Base-by-base conservation (phyloP, 768 basidiomycete genomes). In the Cyathus striatus region DNA sequence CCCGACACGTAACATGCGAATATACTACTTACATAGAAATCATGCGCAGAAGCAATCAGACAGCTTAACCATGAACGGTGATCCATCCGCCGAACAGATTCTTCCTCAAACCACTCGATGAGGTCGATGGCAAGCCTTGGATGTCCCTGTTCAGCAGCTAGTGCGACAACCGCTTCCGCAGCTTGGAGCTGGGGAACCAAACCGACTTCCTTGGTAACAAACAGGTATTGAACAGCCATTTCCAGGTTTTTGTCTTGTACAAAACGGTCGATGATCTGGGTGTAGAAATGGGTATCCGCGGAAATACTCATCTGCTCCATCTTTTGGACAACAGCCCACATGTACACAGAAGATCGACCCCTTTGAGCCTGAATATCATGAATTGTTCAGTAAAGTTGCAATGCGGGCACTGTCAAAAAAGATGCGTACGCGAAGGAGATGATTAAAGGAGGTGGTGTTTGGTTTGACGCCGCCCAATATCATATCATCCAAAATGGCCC, bases 401-500 rank as follows among this genome's bases (percentile, higher is more conserved):
- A n/a, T n/a, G n/a, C n/a, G n/a, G n/a, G n/a, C n/a, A n/a, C n/a
- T n/a, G n/a, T n/a, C n/a, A n/a, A n/a, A n/a, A n/a, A n/a, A n/a
- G n/a, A n/a, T n/a, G n/a, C 51, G 53, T 56, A 86, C 88, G 52
- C 75, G 62, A 38, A 90, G 58, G 20, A 90, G 66, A 33, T 71
- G 63, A 35, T 84, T 76, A 57, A 83, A 82, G 6, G 77, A 70
- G 27, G 71, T 62, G 4, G 63, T 50, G 42, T 76, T 68, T 4
- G 78, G 82, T 35, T 59, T 46, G 17, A 89, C 47, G 2, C 71
- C 73, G 33, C 70, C 49, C 14, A 66, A 56, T 24, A 69, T 40
- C 83, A 89, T 87, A 56, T 89, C 85, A 25, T 84, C 81, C 22
- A 84, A 60, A 42, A 85, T 71, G 14, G 83, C 85, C 68, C 73